Percentiles rank a stretch among this genome's conserved stretches.
phyloP scores from a whole-genome alignment of 306 rosid species.

The Vigna nakashimae region DNA sequence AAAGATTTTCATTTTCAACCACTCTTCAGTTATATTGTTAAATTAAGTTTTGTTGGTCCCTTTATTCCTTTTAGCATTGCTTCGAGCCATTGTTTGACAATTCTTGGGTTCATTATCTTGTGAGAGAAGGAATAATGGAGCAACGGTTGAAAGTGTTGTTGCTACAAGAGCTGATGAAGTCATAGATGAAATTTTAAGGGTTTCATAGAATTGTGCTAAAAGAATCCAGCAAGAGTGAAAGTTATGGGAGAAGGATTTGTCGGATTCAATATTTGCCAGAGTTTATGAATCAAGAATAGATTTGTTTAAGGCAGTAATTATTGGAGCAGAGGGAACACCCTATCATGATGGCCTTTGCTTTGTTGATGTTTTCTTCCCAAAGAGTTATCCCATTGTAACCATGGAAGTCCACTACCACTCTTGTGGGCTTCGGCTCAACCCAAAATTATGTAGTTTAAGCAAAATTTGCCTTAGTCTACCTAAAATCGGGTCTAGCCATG shows the following conservation, averaged over 20 bases:
- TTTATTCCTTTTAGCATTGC: constrained; percentile 42
- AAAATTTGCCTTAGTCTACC: constrained; percentile 95
- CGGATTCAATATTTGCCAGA: constrained; percentile 77
- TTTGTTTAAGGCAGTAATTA: constrained; percentile 86
- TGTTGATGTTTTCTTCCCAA: constrained; percentile 84
- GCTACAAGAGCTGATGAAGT: constrained; percentile 48
- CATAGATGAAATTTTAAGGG: constrained; percentile 59
- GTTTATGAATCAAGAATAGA: constrained; percentile 86
- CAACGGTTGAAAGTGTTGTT: constrained; percentile 42
- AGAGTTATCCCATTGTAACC: constrained; percentile 70
- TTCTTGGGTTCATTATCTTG: constrained; percentile 50
- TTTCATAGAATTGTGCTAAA: constrained; percentile 67
- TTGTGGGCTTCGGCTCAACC: constrained; percentile 81
- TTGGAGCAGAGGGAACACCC: constrained; percentile 94
- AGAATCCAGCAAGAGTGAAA: constrained; percentile 89
- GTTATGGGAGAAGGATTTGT: constrained; percentile 8
- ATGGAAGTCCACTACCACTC: constrained; percentile 75
- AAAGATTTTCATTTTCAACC: constrained; percentile 41
- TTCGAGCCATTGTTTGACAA: constrained; percentile 39
- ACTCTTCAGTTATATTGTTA: neutral
- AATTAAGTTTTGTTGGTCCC: constrained; percentile 41
- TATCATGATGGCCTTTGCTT: constrained; percentile 93
- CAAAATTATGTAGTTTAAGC: constrained; percentile 81
- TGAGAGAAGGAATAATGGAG: constrained; percentile 35
- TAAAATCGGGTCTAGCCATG: constrained; percentile 77